Conservation (phyloP, 768 basidiomycete genomes). For the Kwoniella bestiolae region DNA sequence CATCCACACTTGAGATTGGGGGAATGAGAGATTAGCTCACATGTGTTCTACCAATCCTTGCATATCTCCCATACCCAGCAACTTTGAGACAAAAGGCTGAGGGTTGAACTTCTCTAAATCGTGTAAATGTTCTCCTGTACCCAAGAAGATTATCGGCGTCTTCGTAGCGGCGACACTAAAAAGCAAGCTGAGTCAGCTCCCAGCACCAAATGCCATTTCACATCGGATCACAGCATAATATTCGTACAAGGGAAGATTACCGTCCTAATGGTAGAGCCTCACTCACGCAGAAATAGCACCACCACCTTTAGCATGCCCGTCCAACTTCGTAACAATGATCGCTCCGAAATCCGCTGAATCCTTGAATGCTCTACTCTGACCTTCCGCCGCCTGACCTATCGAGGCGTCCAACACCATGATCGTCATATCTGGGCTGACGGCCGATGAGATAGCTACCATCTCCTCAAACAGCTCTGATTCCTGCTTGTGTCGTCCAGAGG, state of each 20-base stretch:
- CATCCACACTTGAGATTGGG: no score
- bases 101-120: slow-evolving; percentile 96
- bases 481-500: slow-evolving; percentile 94
- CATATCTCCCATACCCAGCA: slow-evolving; percentile 93
- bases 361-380: slow-evolving; percentile 95
- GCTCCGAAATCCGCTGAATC: slow-evolving; percentile 97
- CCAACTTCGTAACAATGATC: slow-evolving; percentile 99
- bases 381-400: slow-evolving; percentile 98
- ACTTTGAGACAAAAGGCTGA: slow-evolving; percentile 94
- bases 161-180: slow-evolving; percentile 93
- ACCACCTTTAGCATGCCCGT: slow-evolving; percentile 98
- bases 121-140: slow-evolving; percentile 95
- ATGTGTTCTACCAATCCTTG: slow-evolving; percentile 98
- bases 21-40: slow-evolving; percentile 51
- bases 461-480: slow-evolving; percentile 95
- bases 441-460: slow-evolving; percentile 94
- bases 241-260: no score
- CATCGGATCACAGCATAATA: no score
- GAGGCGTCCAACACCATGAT: slow-evolving; percentile 94
- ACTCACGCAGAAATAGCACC: slow-evolving; percentile 98
- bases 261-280: neutral
- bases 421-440: slow-evolving; percentile 94
- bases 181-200: neutral
- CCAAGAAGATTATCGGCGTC: slow-evolving; percentile 98
- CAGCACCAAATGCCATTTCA: neutral